Percentiles rank a stretch among this genome's conserved stretches.
Conservation (phyloP, 768 basidiomycete species). For the Galerina sulciceps region DNA sequence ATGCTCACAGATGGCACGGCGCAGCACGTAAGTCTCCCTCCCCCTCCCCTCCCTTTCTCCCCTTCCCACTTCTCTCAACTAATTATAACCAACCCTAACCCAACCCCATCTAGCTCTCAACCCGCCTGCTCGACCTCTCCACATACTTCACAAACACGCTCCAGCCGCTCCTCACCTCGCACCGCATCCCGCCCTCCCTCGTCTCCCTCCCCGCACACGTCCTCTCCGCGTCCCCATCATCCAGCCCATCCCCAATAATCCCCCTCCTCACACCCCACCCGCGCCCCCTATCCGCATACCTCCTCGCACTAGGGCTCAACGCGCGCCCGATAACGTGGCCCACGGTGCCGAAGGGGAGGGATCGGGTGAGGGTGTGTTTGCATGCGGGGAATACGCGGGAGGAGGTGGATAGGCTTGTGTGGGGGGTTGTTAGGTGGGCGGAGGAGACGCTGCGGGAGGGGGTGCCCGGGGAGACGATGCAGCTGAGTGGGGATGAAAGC, state of each 20-base stretch:
- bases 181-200: slow-evolving; percentile 36
- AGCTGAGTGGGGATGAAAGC: background rate
- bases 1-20: slow-evolving; percentile 72
- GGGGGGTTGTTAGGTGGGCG: slow-evolving; percentile 55
- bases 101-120: slow-evolving; percentile 28
- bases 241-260: slow-evolving; percentile 72
- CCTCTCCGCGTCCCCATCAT: slow-evolving; percentile 33
- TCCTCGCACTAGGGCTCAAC: slow-evolving; percentile 58
- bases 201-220: slow-evolving; percentile 43
- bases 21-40: slow-evolving; percentile 46
- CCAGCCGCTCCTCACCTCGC: slow-evolving; percentile 29
- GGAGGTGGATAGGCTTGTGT: slow-evolving; percentile 64
- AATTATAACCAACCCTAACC: background rate
- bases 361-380: slow-evolving; percentile 88
- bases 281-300: slow-evolving; percentile 73
- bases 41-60: background rate
- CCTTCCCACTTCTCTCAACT: background rate
- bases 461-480: background rate
- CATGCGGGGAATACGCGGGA: slow-evolving; percentile 73
- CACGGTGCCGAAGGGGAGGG: slow-evolving; percentile 86
- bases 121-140: slow-evolving; percentile 49
- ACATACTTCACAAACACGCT: slow-evolving; percentile 40
- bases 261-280: slow-evolving; percentile 82
- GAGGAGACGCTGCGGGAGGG: slow-evolving; percentile 31
- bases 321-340: slow-evolving; percentile 85